Base-by-base conservation (phyloP, 495 filamentous ascomycete genomes). In the Bombardia bombarda region DNA sequence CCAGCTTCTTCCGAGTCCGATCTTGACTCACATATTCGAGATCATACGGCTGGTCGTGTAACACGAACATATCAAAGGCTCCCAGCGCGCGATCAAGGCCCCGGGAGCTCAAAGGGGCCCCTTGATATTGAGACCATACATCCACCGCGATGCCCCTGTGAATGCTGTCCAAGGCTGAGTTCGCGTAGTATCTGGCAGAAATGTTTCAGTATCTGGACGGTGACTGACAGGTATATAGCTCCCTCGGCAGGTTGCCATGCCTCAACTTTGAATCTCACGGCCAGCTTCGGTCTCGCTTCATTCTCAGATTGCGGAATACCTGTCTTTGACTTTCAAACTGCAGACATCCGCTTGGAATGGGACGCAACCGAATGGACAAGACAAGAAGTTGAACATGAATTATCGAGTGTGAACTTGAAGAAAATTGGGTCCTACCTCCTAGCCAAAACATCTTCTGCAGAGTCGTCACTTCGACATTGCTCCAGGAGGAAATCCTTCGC, bases 51-150 rank as follows among this genome's bases (percentile, higher is more conserved):
- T 74, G 71, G 34, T 80, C 81, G 44, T 80, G 75, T 9, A 88
- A 67, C 26, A 92, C 77, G 56, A 95, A 96, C 56, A 96, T 74
- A 53, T 97, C 92, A 53, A 90, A 95, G 17, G 81, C 80, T 12
- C 78, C 83, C 20, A 96, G 64, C 5, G 83, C 86, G 34, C 74
- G 71, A 57, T 94, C 90, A 30, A 95, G 72, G 2, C 55, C 50
- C 21, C 30, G 19, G 18, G 40, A 35, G 41, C 52, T 52, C 32
- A 54, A 30, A 13, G 55, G 53, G 16, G 40, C 53, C 17, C 49
- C 51, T 35, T 70, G 65, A 38, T 64, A 68, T 40, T 70, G 75
- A 35, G 65, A 62, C 90, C 87, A 95, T 56, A 85, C 74, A 21
- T 79, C 70, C 19, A 97, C 65, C 9, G 88, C 90, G 40, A 83